Evolutionary conservation across 495 filamentous ascomycete genomes (phyloP).

Genomic region (Delitschia confertaspora): DNA sequence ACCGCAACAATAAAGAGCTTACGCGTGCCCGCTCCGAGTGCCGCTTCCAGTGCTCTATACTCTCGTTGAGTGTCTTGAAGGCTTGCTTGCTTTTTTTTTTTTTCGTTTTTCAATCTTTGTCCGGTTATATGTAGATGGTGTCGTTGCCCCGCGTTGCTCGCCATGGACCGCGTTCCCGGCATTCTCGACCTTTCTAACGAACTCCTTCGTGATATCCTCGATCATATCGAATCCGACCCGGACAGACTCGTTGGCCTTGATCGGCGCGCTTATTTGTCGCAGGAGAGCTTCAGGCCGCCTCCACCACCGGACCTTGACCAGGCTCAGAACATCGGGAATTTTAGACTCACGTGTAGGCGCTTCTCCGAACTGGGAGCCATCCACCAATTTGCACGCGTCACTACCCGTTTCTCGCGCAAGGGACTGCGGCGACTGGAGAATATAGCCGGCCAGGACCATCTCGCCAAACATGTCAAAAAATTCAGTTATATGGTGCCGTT

Average conservation of each 20-base stretch:
- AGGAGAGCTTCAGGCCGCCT: conserved; percentile 46
- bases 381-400: conserved; percentile 51
- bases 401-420: conserved; percentile 49
- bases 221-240: conserved; percentile 43
- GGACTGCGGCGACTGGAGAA: conserved; percentile 50
- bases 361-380: conserved; percentile 55
- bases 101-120: conserved; percentile 1
- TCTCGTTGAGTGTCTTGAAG: no score
- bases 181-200: conserved; percentile 53
- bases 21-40: no score
- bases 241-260: conserved; percentile 42
- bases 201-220: conserved; percentile 50
- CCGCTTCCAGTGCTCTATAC: no score
- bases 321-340: conserved; percentile 40
- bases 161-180: conserved; percentile 12
- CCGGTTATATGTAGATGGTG: conserved; percentile 25
- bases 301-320: conserved; percentile 38
- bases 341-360: conserved; percentile 52
- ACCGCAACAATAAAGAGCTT: no score
- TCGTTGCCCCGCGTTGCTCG: conserved; percentile 16
- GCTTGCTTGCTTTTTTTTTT: not conserved
- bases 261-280: conserved; percentile 44
- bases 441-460: conserved; percentile 41
- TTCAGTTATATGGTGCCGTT: conserved; percentile 66
- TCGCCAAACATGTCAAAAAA: conserved; percentile 54